phyloP scores from a whole-genome alignment of 2,329 filamentous ascomycete genomes.

The Talaromyces funiculosus region DNA sequence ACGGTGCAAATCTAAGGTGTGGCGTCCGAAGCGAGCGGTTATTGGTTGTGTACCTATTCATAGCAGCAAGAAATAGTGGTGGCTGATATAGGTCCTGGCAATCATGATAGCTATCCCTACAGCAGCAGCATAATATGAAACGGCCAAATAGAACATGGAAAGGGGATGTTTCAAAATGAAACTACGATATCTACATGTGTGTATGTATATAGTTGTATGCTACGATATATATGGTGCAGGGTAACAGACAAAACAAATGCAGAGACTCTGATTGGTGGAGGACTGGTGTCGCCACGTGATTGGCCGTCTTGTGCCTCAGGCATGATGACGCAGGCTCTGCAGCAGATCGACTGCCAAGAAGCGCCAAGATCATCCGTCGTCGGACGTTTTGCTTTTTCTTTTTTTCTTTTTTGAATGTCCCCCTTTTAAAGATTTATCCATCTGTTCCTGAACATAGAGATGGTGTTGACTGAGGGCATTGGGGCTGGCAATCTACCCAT shows the following conservation, averaged over 20 bases:
- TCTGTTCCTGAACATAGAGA: not conserved
- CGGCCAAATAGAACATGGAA: not conserved
- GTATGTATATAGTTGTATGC: no score
- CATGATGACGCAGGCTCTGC: not conserved
- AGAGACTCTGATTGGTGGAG: not conserved
- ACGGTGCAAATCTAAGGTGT: not conserved
- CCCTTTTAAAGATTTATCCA: not conserved
- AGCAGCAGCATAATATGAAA: not conserved
- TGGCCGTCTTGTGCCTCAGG: not conserved
- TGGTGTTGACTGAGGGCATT: not conserved
- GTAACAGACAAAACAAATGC: no score
- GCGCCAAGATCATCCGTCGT: not conserved
- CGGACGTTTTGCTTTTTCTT: not conserved
- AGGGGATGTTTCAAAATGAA: no score
- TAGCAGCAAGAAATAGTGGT: not conserved
- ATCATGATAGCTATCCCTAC: not conserved
- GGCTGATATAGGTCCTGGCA: not conserved
- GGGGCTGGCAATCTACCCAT: no score
- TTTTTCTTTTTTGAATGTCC: not conserved
- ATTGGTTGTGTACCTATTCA: not conserved
- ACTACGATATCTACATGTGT: no score
- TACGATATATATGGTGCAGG: no score
- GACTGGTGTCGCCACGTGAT: not conserved
- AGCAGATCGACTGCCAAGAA: not conserved
- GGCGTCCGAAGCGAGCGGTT: not conserved